Base-by-base conservation (phyloP, 169 alveolate species). In the Eimeria acervulina region DNA sequence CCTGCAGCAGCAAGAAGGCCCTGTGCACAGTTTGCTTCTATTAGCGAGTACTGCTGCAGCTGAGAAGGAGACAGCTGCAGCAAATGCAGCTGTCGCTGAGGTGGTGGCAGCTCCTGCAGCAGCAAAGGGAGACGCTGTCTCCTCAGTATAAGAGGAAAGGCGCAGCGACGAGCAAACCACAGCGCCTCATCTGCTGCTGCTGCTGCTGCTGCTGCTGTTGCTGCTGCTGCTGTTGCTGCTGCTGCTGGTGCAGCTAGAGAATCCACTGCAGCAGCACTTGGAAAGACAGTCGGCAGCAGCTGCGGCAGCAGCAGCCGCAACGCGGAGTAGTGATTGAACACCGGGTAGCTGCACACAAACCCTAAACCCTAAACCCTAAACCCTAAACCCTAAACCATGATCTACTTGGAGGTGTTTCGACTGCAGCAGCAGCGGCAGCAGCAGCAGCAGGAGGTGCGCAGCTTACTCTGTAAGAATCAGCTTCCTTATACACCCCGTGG, bases 61-160 rank as follows among this genome's bases (percentile, higher is more conserved):
- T 89, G 88, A 36, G 40, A 55, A 12, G 40, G 28, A 36, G 87
- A 12, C 33, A 89, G 81, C 51, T 40, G 21, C 72, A 89, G 74
- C 52, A 66, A 51, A 21, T 42, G 87, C 28, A 89, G 40, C 38
- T 68, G n/a, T 7, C 95, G 44, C 36, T 89, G 36, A 44, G 36
- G 51, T 19, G 95, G 95, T 51, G 95, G 95, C 52, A 89, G 95
- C 76, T 36, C 72, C 72, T 55, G 76, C 74, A 89, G 85, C 95
- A 89, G n/a, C 70, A 74, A 33, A 3, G 70, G 28, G 26, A 38
- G 13, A 6, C 95, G 85, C 76, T 2, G 40, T 19, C 95, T 36
- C 87, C 95, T 38, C 31, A 89, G 51, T 31, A 89, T 42, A 26
- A 89, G 74, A 15, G 95, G 87, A 70, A 68, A 89, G 51, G 61